phyloP scores from a whole-genome alignment of 768 basidiomycete species.

The Fibroporia radiculosa region DNA sequence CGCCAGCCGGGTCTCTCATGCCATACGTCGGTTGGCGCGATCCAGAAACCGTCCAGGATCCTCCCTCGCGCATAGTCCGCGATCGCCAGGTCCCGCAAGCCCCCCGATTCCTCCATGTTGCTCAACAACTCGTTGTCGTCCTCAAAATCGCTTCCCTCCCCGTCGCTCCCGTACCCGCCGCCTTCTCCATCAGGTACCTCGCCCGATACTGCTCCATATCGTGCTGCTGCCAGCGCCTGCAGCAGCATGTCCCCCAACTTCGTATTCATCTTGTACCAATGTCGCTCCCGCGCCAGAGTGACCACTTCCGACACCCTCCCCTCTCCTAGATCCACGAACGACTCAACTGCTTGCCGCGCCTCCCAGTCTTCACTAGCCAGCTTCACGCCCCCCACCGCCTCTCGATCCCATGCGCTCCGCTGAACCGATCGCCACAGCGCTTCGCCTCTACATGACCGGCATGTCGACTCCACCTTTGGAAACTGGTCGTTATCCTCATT shows the following conservation, averaged over 20 bases:
- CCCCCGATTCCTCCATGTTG: constrained; percentile 38
- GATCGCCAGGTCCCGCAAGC: constrained; percentile 48
- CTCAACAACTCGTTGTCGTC: constrained; percentile 37
- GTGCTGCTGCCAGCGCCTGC: constrained; percentile 57
- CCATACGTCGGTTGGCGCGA: constrained; percentile 67
- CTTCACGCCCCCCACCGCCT: constrained; percentile 44
- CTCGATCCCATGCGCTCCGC: constrained; percentile 40
- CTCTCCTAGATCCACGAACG: constrained; percentile 69
- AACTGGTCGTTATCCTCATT: constrained; percentile 70
- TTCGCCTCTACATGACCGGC: constrained; percentile 57
- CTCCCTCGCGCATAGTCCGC: constrained; percentile 65
- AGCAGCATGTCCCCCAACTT: constrained; percentile 58
- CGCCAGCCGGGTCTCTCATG: constrained; percentile 35
- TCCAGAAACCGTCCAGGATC: constrained; percentile 72
- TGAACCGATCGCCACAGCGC: constrained; percentile 56
- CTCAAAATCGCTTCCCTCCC: constrained; percentile 32
- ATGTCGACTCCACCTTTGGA: constrained; percentile 59
- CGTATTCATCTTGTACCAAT: constrained; percentile 60
- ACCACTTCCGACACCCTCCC: constrained; percentile 59
- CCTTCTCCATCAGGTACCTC: constrained; percentile 25
- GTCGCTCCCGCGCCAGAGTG: constrained; percentile 55
- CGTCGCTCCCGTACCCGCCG: constrained; percentile 28
- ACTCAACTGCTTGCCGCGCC: constrained; percentile 55
- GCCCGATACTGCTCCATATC: constrained; percentile 33
- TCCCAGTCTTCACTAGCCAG: constrained; percentile 49